These are phyloP conservation scores for Bruguiera hainesii DNA, from an alignment of 441 rosid genomes.

Conservation along the genomic window DNA sequence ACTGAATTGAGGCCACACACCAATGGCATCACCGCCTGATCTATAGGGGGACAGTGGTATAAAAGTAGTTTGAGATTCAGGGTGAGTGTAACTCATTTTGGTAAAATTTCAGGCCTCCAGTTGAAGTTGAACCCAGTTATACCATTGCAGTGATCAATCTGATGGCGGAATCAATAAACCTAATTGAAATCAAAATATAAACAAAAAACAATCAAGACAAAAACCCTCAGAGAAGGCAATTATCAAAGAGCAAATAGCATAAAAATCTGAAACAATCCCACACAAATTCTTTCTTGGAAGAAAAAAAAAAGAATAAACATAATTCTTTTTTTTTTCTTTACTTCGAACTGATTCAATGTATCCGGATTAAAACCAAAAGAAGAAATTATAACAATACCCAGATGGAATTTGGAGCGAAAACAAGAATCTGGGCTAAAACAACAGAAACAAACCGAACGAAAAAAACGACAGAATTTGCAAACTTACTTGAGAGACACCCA, in stretches of 20 bases:
- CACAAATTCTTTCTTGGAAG: neutral
- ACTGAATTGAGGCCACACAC: constrained; percentile 56
- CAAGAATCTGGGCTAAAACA: constrained; percentile 5
- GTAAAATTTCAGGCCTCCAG: constrained; percentile 6
- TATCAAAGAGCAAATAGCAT: neutral
- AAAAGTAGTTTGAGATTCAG: constrained; percentile 48
- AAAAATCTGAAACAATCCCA: neutral
- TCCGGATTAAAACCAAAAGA: constrained; percentile 2
- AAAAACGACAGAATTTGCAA: neutral
- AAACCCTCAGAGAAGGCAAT: neutral
- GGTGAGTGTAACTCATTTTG: constrained; percentile 58
- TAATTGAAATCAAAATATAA: constrained; percentile 13
- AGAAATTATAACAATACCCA: constrained; percentile 5
- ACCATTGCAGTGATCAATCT: neutral
- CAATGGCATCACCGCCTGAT: constrained; percentile 47
- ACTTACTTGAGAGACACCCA: too few species aligned
- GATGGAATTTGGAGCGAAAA: neutral
- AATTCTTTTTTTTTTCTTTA: too few species aligned
- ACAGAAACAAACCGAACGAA: neutral
- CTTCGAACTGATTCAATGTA: too few species aligned
- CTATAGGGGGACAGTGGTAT: constrained; percentile 29
- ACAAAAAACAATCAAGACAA: constrained; percentile 4
- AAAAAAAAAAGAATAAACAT: neutral
- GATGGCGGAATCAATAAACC: neutral
- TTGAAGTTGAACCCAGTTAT: constrained; percentile 9